Percentiles rank a stretch among this genome's conserved stretches.
Conservation (phyloP, 257 asterid species). For the Ehretia macrophylla region DNA sequence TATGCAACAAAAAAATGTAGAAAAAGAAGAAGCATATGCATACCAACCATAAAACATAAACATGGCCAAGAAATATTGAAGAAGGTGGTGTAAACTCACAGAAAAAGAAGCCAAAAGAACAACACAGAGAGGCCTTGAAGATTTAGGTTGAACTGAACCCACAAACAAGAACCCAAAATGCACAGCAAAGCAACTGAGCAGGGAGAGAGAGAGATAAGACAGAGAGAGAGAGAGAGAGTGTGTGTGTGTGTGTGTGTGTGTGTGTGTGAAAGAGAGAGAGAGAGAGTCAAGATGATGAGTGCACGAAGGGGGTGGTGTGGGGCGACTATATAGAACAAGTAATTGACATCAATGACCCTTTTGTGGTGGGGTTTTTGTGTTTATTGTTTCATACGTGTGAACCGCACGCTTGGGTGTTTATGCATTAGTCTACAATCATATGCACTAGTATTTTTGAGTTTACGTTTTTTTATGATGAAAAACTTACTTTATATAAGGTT, state of each 20-base stretch:
- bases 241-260: too few species aligned
- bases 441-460: background rate
- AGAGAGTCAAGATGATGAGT: constrained; percentile 22
- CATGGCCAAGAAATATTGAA: too few species aligned
- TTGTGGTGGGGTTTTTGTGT: constrained; percentile 8
- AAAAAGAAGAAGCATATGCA: too few species aligned
- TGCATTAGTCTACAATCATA: constrained; percentile 24
- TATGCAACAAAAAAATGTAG: too few species aligned
- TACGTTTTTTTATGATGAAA: background rate
- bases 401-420: constrained; percentile 32
- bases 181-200: too few species aligned
- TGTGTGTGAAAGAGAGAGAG: background rate
- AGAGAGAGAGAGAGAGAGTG: constrained; percentile 18
- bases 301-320: constrained; percentile 36
- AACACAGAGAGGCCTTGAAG: background rate
- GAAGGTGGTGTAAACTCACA: background rate
- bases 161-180: too few species aligned
- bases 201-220: constrained; percentile 9
- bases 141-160: background rate
- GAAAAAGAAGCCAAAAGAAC: background rate
- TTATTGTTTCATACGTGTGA: constrained; percentile 59
- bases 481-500: too few species aligned
- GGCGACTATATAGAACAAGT: constrained; percentile 42
- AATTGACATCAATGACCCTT: constrained; percentile 16
- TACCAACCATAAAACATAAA: too few species aligned